Evolutionary conservation across 2,329 filamentous ascomycete species (phyloP), one percentile per base, ranked within the genome.

Genomic region (Drechslera avenae): DNA sequence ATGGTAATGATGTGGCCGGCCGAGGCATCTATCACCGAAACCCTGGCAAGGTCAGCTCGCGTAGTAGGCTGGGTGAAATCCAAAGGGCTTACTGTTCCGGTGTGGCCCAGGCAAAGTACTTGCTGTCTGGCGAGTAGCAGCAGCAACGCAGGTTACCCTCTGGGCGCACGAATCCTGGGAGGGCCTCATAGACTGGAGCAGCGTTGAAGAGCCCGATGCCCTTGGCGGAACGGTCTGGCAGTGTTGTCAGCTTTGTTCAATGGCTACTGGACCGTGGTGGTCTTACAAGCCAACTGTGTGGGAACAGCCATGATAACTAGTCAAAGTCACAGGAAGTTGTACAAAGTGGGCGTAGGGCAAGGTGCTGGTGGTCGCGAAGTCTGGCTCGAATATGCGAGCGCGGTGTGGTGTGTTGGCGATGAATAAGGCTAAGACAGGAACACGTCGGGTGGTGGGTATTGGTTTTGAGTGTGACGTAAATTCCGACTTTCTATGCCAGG

Each of bases 81-180:
- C 12, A 10, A 18, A 32, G 26, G 35, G 44, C 79, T 59, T 78
- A 85, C 84, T 81, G 78, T 67, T 96, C 91, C 58, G 86, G 88
- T 57, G 90, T 90, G 62, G 93, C 92, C 88, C 90, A 99, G 59
- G 91, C 92, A 77, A 97, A 95, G 81, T 92, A 99, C 72, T 89
- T 90, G 73, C 94, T 93, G 76, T 94, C 96, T 52, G 91, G 89
- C 58, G 94, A 97, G 81, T 99, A 99, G 69, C 86, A 86, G 81
- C 89, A 95, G 80, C 91, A 97, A 75, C 94, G 89, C 71, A 96
- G 84, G 79, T 93, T 96, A 73, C 92, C 93, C 82, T 96, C 90
- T 56, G 93, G 92, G 78, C 73, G 81, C 52, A 75, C 73, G 69
- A 97, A 97, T 67, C 89, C 93, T 70, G 89, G 79, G 71, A 97